Evolutionary conservation across 2,329 filamentous ascomycete genomes (phyloP), one percentile per base, ranked within the genome.

Genomic region (Colletotrichum sp.): DNA sequence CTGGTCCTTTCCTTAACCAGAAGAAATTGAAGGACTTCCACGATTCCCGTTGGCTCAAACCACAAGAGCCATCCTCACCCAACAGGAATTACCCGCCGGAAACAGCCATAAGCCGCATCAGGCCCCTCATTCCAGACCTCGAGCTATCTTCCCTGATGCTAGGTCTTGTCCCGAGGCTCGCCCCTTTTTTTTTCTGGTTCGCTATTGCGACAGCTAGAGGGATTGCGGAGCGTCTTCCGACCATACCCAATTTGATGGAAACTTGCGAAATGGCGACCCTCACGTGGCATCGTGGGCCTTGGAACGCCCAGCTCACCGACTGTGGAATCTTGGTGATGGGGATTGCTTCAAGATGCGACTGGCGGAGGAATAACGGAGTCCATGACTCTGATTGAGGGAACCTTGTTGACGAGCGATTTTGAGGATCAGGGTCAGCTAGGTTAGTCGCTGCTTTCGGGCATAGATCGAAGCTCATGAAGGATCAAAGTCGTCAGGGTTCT

Each of bases 151-250:
- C 34, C 8, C 32, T 15, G 57, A 30, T 26, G 18, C 30, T 32
- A 64, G n/a, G 38, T 32, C 65, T 69, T 70, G 71, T 69, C 65
- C 71, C 71, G 66, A 73, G 71, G 71, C 66, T 70, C 16, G 28
- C 38, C n/a, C 57, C 21, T 16, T 68, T 68, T 32, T 9, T 13
- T 13, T 13, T 7, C n/a, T 52, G n/a, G 18, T 2, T 52, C n/a
- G 43, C n/a, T 52, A 52, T 52, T 52, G n/a, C 43, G 8, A 61
- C 38, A 38, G 15, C 30, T 10, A 71, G 55, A 58, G 21, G 8
- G 28, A 55, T 24, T 26, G 32, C 36, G 30, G 57, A 64, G 66
- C 8, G 24, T 24, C 58, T 34, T 73, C 58, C 24, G 71, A 69
- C 57, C 43, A 70, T 70, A 55, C 71, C 71, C 38, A 73, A 63